Conservation (phyloP, 805 yeast species). For the Candida argentea region DNA sequence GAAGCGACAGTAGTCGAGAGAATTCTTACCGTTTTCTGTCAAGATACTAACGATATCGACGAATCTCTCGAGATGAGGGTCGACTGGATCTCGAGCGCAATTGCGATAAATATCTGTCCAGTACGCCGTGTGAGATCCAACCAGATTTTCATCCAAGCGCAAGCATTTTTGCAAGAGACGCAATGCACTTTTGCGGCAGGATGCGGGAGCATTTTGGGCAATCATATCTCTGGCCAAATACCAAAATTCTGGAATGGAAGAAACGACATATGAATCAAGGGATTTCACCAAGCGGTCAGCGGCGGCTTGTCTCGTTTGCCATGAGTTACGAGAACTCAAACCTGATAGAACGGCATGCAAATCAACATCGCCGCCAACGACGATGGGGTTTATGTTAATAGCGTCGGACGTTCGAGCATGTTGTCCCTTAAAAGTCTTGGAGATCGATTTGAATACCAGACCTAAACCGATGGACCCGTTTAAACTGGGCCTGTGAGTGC, state of each 20-base stretch:
- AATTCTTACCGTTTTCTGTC: conserved; percentile 44
- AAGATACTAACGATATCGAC: conserved; percentile 35
- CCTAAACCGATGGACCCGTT: conserved; percentile 23
- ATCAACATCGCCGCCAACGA: conserved; percentile 35
- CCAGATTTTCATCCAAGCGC: conserved; percentile 38
- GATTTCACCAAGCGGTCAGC: conserved; percentile 41
- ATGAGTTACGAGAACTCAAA: conserved; percentile 26
- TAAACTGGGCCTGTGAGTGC: conserved; percentile 22
- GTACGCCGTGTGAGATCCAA: conserved; percentile 41
- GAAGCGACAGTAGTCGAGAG: conserved; percentile 40
- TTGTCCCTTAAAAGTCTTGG: conserved; percentile 27
- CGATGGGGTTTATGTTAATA: conserved; percentile 30
- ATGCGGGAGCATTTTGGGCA: conserved; percentile 23
- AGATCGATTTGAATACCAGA: conserved; percentile 28
- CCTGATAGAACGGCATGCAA: conserved; percentile 29
- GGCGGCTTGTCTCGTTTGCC: conserved; percentile 35
- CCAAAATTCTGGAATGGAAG: conserved; percentile 70
- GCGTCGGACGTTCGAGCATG: conserved; percentile 18
- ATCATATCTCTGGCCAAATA: conserved; percentile 50
- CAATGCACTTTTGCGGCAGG: conserved; percentile 36
- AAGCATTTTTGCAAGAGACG: conserved; percentile 49
- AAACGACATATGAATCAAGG: conserved; percentile 40
- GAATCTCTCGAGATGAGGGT: conserved; percentile 43
- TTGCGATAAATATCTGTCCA: conserved; percentile 61
- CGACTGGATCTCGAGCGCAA: no score